Evolutionary conservation across 768 basidiomycete species (phyloP), one percentile per base, ranked within the genome.

Genomic region (Leccinellum albellum): DNA sequence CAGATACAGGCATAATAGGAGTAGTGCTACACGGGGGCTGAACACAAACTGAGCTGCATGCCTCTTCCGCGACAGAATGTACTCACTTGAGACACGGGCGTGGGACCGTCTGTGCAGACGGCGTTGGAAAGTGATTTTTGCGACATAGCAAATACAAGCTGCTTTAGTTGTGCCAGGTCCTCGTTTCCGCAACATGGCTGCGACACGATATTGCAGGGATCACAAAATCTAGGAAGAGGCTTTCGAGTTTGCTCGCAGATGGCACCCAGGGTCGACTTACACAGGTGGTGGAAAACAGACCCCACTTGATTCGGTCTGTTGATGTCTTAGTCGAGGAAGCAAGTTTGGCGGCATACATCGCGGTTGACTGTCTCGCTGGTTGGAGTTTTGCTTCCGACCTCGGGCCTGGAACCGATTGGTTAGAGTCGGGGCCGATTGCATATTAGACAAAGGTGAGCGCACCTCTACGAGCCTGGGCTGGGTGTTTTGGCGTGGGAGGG

Each of bases 251-350:
- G 17, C 15, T 28, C 17, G 8, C 2, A 9, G 17, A 26, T 1
- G 46, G 14, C 7, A 49, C 29, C 9, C 29, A 7, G 20, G 15
- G 24, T 0, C 3, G 6, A 33, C 63, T 63, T 60, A 56, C 67
- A 28, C 26, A 4, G 63, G 53, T 3, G 35, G 2, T 44, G 58
- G 24, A 45, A 10, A 0, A 47, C 51, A 58, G 1, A 35, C 42
- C 17, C 20, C 53, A 7, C 28, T 46, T 5, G 17, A 37, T 8
- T 47, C 40, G 7, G 5, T 4, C 3, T n/a, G 45, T 6, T 10
- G 23, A 5, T 48, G 53, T 54, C 21, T 67, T 0, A 48, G 32
- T 50, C 56, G 67, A 26, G 65, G 46, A 2, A 56, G 46, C 13
- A 35, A 0, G 14, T 14, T 14, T 3, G 31, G 2, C 3, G 50